phyloP scores from a whole-genome alignment of 1,139 yeast species.

The Nematodospora anomalae region DNA sequence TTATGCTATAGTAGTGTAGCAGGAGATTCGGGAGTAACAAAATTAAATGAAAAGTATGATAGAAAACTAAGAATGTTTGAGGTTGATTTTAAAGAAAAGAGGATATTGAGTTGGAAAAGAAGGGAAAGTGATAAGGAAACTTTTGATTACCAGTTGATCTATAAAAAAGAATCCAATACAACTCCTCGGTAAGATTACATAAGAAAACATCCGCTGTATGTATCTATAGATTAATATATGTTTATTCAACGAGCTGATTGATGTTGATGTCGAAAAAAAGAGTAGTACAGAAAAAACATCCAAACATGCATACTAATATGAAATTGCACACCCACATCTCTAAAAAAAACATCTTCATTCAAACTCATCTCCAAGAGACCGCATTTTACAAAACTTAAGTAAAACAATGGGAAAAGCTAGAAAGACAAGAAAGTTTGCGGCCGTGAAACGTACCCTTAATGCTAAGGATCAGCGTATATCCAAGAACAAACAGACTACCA shows the following conservation, averaged over 20 bases:
- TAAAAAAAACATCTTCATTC: not conserved
- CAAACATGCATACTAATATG: no score
- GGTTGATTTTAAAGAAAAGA: conserved; percentile 25
- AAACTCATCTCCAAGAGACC: no score
- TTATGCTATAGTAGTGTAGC: conserved; percentile 42
- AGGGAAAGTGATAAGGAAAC: conserved; percentile 27
- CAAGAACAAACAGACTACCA: conserved; percentile 20
- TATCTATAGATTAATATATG: no score
- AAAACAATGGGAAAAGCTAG: conserved; percentile 98
- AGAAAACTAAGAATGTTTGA: conserved; percentile 40
- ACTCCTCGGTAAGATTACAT: no score
- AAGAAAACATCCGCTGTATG: no score
- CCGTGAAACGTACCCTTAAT: conserved; percentile 76
- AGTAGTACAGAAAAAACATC: conserved; percentile 1
- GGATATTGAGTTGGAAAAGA: conserved; percentile 43
- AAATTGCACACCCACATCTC: conserved; percentile 2
- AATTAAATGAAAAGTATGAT: conserved; percentile 23
- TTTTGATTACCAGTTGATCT: conserved; percentile 37
- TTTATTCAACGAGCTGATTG: no score
- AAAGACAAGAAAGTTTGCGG: conserved; percentile 95
- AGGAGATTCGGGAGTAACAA: conserved; percentile 39
- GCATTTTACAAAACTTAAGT: no score
- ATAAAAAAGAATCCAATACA: conserved; percentile 12
- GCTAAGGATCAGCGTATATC: conserved; percentile 68
- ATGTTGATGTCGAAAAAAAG: not conserved